Evolutionary conservation across 768 basidiomycete species (phyloP), one percentile per base, ranked within the genome.

Genomic region (Russula dissimulans): DNA sequence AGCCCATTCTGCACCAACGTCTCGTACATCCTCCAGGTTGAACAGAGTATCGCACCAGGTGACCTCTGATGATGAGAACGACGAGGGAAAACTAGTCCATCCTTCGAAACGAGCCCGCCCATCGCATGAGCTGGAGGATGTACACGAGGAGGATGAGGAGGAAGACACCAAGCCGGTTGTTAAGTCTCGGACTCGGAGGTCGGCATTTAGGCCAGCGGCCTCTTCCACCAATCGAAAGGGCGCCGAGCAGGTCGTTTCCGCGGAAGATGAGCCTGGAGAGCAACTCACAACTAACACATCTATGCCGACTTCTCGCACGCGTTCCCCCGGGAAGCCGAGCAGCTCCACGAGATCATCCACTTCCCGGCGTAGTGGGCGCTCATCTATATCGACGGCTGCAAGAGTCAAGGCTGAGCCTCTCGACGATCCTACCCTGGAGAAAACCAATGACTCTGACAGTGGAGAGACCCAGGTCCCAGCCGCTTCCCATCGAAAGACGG

Each of bases 81-180:
- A 55, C 9, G 57, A 59, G 36, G 61, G 57, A n/a, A 61, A 66
- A 29, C 56, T 44, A 17, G 50, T 61, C 7, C 57, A 55, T 46
- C 59, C 61, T 15, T 46, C 11, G 18, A 65, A 63, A 50, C 59
- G 61, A 46, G 54, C 58, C 12, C 63, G 65, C n/a, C 38, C 53
- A 11, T 60, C 63, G 22, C 39, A 52, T 15, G 61, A 54, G 15
- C n/a, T 57, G 22, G 64, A 62, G 15, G 61, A 63, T 36, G 49
- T 65, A 17, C 44, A 54, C 15, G 61, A 65, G 36, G 67, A 61
- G 15, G 60, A 69, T 6, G 63, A 61, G n/a, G 53, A 42, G 26
- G 53, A 66, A 26, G 61, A 63, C 22, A 53, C 31, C 3, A 59
- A 60, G 34, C 63, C 65, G 11, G 42, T 53, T 1, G 34, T 45